These are phyloP conservation scores for Trichosporon asahii DNA, from an alignment of 1,284 basidiomycete genomes.

Conservation along the genomic window DNA sequence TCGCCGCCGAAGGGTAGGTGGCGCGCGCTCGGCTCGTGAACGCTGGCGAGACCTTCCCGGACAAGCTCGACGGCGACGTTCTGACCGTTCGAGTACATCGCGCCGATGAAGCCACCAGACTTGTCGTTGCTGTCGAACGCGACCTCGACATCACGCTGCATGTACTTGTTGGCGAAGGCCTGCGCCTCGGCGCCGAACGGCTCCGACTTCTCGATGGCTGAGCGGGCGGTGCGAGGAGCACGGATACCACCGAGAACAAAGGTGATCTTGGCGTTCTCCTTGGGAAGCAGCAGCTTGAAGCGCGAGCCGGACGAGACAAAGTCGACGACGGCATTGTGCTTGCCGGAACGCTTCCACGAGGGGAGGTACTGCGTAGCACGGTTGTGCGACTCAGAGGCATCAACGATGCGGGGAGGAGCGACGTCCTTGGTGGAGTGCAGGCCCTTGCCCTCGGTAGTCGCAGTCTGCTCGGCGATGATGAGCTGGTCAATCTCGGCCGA, in stretches of 20 bases:
- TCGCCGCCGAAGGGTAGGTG: slow-evolving; percentile 71
- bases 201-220: slow-evolving; percentile 79
- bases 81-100: slow-evolving; percentile 71
- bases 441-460: slow-evolving; percentile 73
- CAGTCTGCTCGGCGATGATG: slow-evolving; percentile 86
- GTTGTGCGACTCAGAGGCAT: slow-evolving; percentile 79
- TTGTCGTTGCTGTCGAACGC: slow-evolving; percentile 88
- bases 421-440: slow-evolving; percentile 91
- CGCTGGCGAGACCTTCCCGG: slow-evolving; percentile 69
- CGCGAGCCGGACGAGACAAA: slow-evolving; percentile 90
- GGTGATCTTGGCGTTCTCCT: slow-evolving; percentile 86
- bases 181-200: slow-evolving; percentile 80
- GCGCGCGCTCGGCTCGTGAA: slow-evolving; percentile 86
- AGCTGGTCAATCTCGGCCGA: slow-evolving; percentile 92
- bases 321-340: slow-evolving; percentile 80
- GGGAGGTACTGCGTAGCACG: slow-evolving; percentile 83
- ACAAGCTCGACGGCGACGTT: slow-evolving; percentile 81
- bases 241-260: slow-evolving; percentile 83
- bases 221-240: slow-evolving; percentile 75
- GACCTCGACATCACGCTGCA: slow-evolving; percentile 95
- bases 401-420: slow-evolving; percentile 64
- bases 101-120: slow-evolving; percentile 91
- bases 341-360: slow-evolving; percentile 84
- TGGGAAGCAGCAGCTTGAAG: slow-evolving; percentile 88
- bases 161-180: slow-evolving; percentile 74